A percentile compares a stretch with the other conserved stretches of the same genome.
Conservation (phyloP, 2,329 filamentous ascomycete genomes). For the Juglanconis sp. region DNA sequence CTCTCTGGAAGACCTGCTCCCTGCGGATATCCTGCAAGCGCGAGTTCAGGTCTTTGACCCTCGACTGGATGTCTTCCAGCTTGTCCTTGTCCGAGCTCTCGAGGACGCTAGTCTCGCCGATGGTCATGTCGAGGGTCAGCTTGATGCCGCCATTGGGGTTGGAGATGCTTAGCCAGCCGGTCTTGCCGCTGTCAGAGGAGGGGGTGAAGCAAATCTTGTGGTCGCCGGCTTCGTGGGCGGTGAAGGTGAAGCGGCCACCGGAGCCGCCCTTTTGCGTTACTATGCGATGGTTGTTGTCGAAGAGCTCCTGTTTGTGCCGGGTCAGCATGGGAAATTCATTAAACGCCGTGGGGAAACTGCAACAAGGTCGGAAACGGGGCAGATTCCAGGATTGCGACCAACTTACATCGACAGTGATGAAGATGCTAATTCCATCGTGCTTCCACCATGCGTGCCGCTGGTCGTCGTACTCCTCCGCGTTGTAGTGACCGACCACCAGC, state of each 20-base stretch:
- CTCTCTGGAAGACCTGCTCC: slow-evolving; percentile 95
- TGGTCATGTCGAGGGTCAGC: slow-evolving; percentile 83
- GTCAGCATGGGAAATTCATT: background rate
- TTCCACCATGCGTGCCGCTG: slow-evolving; percentile 64
- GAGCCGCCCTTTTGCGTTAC: slow-evolving; percentile 77
- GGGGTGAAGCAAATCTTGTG: slow-evolving; percentile 95
- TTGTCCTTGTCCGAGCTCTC: slow-evolving; percentile 92
- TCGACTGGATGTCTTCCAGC: slow-evolving; percentile 82
- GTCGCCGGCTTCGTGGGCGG: slow-evolving; percentile 87
- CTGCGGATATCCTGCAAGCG: slow-evolving; percentile 83
- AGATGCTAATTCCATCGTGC: slow-evolving; percentile 75
- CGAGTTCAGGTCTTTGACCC: slow-evolving; percentile 84
- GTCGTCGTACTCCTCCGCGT: slow-evolving; percentile 79
- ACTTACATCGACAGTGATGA: slow-evolving; percentile 82
- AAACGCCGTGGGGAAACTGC: background rate
- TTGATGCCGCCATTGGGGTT: slow-evolving; percentile 73
- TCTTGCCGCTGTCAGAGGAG: slow-evolving; percentile 65
- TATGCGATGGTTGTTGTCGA: slow-evolving; percentile 96
- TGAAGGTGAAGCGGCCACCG: slow-evolving; percentile 90
- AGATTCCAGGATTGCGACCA: background rate
- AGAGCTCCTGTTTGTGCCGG: slow-evolving; percentile 65
- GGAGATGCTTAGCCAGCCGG: slow-evolving; percentile 68
- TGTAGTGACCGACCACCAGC: slow-evolving; percentile 89
- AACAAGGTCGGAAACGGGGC: background rate
- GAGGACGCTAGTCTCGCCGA: slow-evolving; percentile 91